Evolutionary conservation across 768 basidiomycete genomes (phyloP), one percentile per base, ranked within the genome.

Genomic region (Podaxis mareebaensis): DNA sequence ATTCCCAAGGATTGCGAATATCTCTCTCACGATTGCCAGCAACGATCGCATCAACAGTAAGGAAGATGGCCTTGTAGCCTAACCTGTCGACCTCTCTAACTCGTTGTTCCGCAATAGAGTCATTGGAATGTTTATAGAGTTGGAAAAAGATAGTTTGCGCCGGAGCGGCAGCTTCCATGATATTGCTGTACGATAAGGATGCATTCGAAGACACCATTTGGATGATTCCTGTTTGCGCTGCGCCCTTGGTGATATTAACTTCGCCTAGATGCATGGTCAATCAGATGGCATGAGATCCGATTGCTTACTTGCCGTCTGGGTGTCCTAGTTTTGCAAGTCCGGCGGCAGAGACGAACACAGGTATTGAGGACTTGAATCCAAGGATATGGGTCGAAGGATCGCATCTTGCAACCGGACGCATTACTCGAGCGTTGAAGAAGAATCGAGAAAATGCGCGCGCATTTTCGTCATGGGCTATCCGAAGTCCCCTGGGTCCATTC

Each of bases 11-110:
- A 63, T 81, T 84, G 61, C 85, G 82, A 46, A 85, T 84, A 68
- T 94, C 92, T 61, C 81, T 77, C 73, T 94, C 92, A 51, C 94
- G 83, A 67, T 94, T 95, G 10, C 92, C 90, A 2, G 88, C 80
- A 42, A 90, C 85, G n/a, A 92, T 79, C 0, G 93, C 91, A 74
- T 98, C 95, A 3, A 96, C 95, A 2, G 95, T 97, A 60, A 98
- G 79, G 73, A 93, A 93, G 64, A 98, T 91, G 0, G 92, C 94
- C 55, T 89, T 93, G 75, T 91, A 96, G 0, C 93, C 93, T 3
- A 92, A 74, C 28, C 74, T 71, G 63, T 90, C 89, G n/a, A 93
- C 84, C 55, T 91, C 86, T 51, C 82, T 80, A 15, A 97, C 82
- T 28, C 92, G 84, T 64, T 82, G 79, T 70, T 86, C 87, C 1